Base-by-base conservation (phyloP, 768 basidiomycete genomes). In the Holtermanniella nyarrowii region DNA sequence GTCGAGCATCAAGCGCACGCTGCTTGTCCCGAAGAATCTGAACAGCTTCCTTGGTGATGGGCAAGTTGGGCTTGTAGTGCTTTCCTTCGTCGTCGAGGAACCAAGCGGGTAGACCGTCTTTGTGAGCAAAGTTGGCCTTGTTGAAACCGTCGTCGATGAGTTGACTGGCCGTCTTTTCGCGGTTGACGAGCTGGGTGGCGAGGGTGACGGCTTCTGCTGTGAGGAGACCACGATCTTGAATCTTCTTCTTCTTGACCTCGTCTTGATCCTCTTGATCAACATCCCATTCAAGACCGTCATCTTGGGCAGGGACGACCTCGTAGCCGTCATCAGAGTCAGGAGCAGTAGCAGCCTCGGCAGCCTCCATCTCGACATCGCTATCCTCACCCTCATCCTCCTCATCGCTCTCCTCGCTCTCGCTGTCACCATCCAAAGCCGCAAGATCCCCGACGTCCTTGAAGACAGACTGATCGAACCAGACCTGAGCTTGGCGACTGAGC, bases 381-480 rank as follows among this genome's bases (percentile, higher is more conserved):
- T 66, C 66, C 26, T 65, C 66, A 5, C 58, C 69, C 10, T 60
- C 62, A 18, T 69, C 61, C n/a, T 72, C 74, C 16, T 71, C 71
- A 16, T 73, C 72, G 3, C 72, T 74, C 3, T 72, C 73, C 5
- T 73, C 74, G 18, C 74, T 74, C 40, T 76, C 74, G 10, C 69
- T 69, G 26, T 76, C 65, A 4, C 68, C 77, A 41, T 75, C 72
- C 49, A 74, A 53, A 23, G 55, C 68, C 10, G 68, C 71, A 22
- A 75, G 57, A 25, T 78, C 80, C 5, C 80, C 69, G 1, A 77
- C 66, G 21, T 79, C 84, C 46, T 81, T 78, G 76, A 99, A 99
- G 42, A 95, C 72, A 46, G 85, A 84, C 72, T 95, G 93, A 58
- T 85, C 83, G 73, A 96, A 99, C 95, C 95, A 99, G n/a, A 96